Percentiles rank a stretch among this genome's conserved stretches.
Conservation (phyloP, 148 eudicot genomes). For the Cornus suecica region DNA sequence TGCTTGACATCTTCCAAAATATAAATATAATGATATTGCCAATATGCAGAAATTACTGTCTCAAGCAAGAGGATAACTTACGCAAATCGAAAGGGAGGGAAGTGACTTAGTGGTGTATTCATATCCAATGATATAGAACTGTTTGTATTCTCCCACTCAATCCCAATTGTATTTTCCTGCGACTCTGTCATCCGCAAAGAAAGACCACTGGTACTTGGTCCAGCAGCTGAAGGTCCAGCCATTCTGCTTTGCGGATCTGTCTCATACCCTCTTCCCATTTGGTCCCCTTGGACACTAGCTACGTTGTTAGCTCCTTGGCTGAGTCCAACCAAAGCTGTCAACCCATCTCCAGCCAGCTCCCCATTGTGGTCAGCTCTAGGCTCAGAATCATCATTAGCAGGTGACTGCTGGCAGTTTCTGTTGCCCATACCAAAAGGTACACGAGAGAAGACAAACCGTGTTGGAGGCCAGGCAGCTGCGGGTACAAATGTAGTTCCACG, state of each 20-base stretch:
- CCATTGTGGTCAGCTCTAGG: constrained; percentile 72
- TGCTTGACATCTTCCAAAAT: not conserved
- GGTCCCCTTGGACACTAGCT: constrained; percentile 46
- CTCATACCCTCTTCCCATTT: constrained; percentile 51
- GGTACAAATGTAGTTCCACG: constrained; percentile 81
- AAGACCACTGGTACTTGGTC: constrained; percentile 47
- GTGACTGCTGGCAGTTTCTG: constrained; percentile 75
- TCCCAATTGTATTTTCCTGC: constrained; percentile 49
- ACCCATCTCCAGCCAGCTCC: constrained; percentile 80
- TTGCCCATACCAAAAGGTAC: constrained; percentile 83
- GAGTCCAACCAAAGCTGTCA: constrained; percentile 95
- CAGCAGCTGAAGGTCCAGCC: constrained; percentile 55
- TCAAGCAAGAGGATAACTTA: constrained; percentile 36
- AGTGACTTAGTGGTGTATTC: constrained; percentile 93
- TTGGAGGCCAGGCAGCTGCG: constrained; percentile 81
- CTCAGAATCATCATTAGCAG: constrained; percentile 83
- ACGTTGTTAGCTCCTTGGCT: constrained; percentile 70
- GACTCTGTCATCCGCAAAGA: constrained; percentile 64
- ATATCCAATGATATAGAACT: constrained; percentile 86
- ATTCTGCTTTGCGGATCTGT: constrained; percentile 43
- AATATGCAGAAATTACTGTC: constrained; percentile 4
- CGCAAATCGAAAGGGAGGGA: constrained; percentile 99
- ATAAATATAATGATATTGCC: not conserved
- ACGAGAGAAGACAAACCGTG: constrained; percentile 95
- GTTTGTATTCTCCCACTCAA: constrained; percentile 74